These are phyloP conservation scores for Triadica sebifera DNA, from an alignment of 345 rosid genomes.

Conservation along the genomic window DNA sequence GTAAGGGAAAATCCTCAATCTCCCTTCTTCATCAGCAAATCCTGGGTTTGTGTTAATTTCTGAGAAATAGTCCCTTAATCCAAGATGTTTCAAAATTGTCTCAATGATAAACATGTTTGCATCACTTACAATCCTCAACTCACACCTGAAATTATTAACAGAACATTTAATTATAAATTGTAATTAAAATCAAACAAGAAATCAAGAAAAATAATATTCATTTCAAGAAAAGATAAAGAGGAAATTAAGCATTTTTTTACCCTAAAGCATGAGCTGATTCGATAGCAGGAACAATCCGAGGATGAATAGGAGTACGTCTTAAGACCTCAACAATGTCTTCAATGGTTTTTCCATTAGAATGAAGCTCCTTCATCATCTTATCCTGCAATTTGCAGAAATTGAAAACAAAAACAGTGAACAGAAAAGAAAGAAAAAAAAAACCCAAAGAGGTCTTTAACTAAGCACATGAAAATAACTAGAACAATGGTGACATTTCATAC, in stretches of 20 bases:
- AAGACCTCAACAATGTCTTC: constrained; percentile 59
- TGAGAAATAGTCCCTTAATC: constrained; percentile 59
- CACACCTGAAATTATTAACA: constrained; percentile 46
- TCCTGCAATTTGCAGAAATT: constrained; percentile 42
- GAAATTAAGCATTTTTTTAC: constrained; percentile 37
- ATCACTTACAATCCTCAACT: constrained; percentile 75
- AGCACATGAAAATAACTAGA: too few species aligned
- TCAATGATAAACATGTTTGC: constrained; percentile 80
- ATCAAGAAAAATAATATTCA: too few species aligned
- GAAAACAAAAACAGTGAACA: not conserved
- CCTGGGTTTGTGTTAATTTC: constrained; percentile 78
- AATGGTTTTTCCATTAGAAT: constrained; percentile 54
- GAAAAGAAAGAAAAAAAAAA: too few species aligned
- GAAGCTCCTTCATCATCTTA: constrained; percentile 73
- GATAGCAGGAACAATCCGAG: constrained; percentile 61
- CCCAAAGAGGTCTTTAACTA: too few species aligned
- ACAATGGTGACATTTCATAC: not conserved
- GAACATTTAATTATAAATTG: constrained; percentile 3
- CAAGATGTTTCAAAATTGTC: constrained; percentile 62
- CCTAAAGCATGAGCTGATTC: constrained; percentile 77
- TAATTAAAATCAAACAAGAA: too few species aligned
- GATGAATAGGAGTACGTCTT: constrained; percentile 55
- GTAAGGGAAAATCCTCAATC: constrained; percentile 58
- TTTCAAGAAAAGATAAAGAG: not conserved
- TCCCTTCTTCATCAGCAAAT: constrained; percentile 51